Conservation (phyloP, 192 early-diverging fungal species). For the Backusella parvicylindrica region DNA sequence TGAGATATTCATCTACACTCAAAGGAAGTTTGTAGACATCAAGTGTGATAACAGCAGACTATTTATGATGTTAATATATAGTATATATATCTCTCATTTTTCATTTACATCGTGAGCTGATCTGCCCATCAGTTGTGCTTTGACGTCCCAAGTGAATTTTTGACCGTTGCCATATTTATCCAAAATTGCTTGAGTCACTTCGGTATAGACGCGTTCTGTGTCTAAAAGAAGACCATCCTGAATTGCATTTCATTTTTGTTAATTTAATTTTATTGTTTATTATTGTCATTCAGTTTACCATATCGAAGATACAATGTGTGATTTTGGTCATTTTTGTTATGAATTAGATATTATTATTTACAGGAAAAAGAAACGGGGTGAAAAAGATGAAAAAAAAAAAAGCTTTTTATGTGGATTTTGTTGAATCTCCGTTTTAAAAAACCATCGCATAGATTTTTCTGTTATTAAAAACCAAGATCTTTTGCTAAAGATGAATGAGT, state of each 20-base stretch:
- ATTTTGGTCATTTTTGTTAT: constrained; percentile 34
- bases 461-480: not conserved
- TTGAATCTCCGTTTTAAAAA: not conserved
- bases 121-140: constrained; percentile 73
- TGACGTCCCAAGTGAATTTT: constrained; percentile 63
- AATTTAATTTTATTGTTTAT: no score
- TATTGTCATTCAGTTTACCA: constrained; percentile 34
- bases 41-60: constrained; percentile 66
- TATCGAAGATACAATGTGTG: constrained; percentile 74
- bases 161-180: constrained; percentile 63
- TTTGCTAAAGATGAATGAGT: not conserved
- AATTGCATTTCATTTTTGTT: not conserved
- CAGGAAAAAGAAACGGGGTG: not conserved
- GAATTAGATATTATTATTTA: not conserved
- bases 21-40: constrained; percentile 63
- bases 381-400: not conserved
- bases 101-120: constrained; percentile 45
- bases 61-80: not conserved
- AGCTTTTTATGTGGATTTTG: no score
- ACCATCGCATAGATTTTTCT: not conserved
- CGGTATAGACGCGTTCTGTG: constrained; percentile 87
- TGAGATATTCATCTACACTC: constrained; percentile 78
- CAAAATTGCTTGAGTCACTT: constrained; percentile 83
- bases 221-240: constrained; percentile 75
- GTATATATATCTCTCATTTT: not conserved